These are phyloP conservation scores for Fusarium vanettenii DNA, from an alignment of 2,329 filamentous ascomycete genomes.

Conservation along the genomic window DNA sequence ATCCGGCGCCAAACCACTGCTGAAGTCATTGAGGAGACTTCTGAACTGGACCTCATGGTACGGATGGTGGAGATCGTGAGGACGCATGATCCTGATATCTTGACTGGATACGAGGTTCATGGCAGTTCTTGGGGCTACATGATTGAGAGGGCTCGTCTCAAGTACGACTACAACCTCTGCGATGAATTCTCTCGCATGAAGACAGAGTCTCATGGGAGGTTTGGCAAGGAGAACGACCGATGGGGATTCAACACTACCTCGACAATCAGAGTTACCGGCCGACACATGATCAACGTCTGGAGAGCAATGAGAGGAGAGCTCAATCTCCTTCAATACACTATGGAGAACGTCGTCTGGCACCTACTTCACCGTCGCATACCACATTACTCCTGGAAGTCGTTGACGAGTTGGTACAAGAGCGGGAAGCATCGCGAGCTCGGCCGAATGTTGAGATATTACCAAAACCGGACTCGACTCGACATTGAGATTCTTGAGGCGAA, in stretches of 20 bases:
- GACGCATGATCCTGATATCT: slow-evolving; percentile 85
- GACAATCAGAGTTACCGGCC: slow-evolving; percentile 89
- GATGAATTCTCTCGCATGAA: slow-evolving; percentile 94
- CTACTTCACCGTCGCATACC: slow-evolving; percentile 88
- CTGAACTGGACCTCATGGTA: slow-evolving; percentile 87
- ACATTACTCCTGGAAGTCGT: slow-evolving; percentile 81
- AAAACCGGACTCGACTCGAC: slow-evolving; percentile 80
- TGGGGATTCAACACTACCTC: slow-evolving; percentile 97
- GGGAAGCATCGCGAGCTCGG: slow-evolving; percentile 74
- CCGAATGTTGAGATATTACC: slow-evolving; percentile 83
- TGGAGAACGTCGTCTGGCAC: slow-evolving; percentile 96
- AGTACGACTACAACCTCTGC: slow-evolving; percentile 91
- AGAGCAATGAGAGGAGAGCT: slow-evolving; percentile 94
- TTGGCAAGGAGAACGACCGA: slow-evolving; percentile 85
- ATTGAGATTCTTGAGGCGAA: slow-evolving; percentile 93
- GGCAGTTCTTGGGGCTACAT: slow-evolving; percentile 95
- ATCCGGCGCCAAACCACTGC: slow-evolving; percentile 71
- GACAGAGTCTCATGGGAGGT: slow-evolving; percentile 81
- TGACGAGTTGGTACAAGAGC: slow-evolving; percentile 86
- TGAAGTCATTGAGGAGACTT: slow-evolving; percentile 78
- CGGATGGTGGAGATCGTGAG: slow-evolving; percentile 90
- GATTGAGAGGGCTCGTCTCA: slow-evolving; percentile 85
- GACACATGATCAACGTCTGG: slow-evolving; percentile 98
- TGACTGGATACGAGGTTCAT: slow-evolving; percentile 96
- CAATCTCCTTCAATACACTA: slow-evolving; percentile 91